Conservation (phyloP, 1,284 basidiomycete genomes). For the Limonomyces culmigenus region DNA sequence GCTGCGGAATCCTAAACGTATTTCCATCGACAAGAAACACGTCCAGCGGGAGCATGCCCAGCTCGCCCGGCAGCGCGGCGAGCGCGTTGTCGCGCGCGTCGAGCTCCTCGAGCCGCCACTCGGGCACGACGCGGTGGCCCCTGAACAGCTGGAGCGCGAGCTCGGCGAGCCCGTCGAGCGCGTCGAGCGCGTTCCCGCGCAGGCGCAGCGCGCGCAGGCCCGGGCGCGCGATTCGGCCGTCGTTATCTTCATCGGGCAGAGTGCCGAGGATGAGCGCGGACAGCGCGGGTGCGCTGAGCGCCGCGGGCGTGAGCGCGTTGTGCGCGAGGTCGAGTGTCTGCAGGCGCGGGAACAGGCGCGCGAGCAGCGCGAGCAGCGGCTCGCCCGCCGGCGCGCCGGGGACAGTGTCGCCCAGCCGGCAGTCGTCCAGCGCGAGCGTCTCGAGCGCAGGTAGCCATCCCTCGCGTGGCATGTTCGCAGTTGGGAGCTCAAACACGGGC, state of each 20-base stretch:
- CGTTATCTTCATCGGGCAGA: no score
- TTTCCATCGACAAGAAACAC: constrained; percentile 75
- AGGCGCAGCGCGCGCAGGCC: constrained; percentile 49
- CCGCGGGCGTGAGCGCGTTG: constrained; percentile 39
- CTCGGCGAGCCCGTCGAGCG: constrained; percentile 41
- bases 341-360: constrained; percentile 50
- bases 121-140: constrained; percentile 38
- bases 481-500: constrained; percentile 37
- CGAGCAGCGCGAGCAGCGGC: constrained; percentile 35
- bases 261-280: constrained; percentile 28
- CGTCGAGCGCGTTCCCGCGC: constrained; percentile 44
- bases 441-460: constrained; percentile 44
- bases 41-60: constrained; percentile 60
- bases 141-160: constrained; percentile 41
- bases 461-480: constrained; percentile 13
- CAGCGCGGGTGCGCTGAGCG: constrained; percentile 28
- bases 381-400: constrained; percentile 25
- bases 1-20: constrained; percentile 66
- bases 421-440: constrained; percentile 55
- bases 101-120: constrained; percentile 63
- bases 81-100: constrained; percentile 69
- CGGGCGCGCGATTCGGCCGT: constrained; percentile 11
- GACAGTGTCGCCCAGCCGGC: constrained; percentile 41
- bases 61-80: constrained; percentile 40
- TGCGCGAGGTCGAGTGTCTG: constrained; percentile 56